Percentiles rank a stretch among this genome's conserved stretches.
phyloP scores from a whole-genome alignment of 306 rosid genomes.

The Senna siamea region DNA sequence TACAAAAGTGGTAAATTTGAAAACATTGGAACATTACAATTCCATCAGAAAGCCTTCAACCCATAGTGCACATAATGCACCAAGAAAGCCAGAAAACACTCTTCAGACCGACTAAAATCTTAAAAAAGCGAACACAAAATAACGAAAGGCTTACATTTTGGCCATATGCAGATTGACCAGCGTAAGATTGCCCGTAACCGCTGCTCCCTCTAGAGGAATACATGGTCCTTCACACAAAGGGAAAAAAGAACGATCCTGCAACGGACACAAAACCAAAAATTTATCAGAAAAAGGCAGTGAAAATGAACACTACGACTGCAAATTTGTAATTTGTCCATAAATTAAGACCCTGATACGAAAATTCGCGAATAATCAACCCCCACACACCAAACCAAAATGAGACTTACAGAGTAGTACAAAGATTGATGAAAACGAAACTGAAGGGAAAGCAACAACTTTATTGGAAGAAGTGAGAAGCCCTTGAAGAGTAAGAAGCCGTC shows the following conservation, averaged over 20 bases:
- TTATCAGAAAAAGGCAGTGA: neutral
- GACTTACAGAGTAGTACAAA: constrained; percentile 14
- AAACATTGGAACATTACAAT: neutral
- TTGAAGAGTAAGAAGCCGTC: constrained; percentile 15
- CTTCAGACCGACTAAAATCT: neutral
- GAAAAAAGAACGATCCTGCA: constrained; percentile 37
- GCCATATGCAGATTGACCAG: constrained; percentile 84
- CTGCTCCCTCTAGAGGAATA: constrained; percentile 87
- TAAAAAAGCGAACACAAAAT: neutral
- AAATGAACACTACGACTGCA: neutral
- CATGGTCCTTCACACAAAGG: constrained; percentile 56
- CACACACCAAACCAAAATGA: neutral
- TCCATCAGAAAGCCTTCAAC: neutral
- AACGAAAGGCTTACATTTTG: constrained; percentile 58
- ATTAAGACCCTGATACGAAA: neutral
- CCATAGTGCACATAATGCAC: neutral
- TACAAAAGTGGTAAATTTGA: neutral
- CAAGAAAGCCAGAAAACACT: neutral
- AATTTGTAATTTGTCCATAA: neutral
- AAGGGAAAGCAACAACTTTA: neutral
- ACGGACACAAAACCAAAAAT: neutral
- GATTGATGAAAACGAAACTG: neutral
- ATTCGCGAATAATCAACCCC: neutral
- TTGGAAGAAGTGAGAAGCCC: constrained; percentile 43
- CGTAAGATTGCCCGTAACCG: constrained; percentile 81